A percentile compares a stretch with the other conserved stretches of the same genome.
Evolutionary conservation across 208 protist species (phyloP).

Genomic region (Leishmania lainsoni): DNA sequence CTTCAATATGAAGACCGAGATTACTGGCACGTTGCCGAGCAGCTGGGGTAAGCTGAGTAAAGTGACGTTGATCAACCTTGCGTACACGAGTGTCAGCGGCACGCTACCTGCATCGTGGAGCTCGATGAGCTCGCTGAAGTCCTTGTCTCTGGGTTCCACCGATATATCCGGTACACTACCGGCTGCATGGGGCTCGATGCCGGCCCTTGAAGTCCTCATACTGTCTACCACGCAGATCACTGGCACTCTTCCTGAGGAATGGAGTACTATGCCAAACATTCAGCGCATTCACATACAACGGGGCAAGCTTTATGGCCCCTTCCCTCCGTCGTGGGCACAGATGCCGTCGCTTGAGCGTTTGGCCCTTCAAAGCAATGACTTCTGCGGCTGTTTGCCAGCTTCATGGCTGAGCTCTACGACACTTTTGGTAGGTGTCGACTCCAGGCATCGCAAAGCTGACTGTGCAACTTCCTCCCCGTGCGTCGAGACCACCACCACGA

Average conservation of each 20-base stretch:
- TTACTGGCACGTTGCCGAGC: constrained; percentile 6
- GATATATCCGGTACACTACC: constrained; percentile 7
- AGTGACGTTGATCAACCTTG: background rate
- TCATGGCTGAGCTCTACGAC: background rate
- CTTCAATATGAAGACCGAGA: background rate
- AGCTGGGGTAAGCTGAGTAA: background rate
- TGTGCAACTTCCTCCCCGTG: background rate
- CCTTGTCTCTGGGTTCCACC: background rate
- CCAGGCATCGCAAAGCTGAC: background rate
- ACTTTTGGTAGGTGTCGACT: background rate
- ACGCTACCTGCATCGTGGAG: background rate
- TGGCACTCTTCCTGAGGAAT: constrained; percentile 1
- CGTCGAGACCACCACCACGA: background rate
- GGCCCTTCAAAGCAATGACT: background rate
- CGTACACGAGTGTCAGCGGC: background rate
- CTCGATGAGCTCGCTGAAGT: background rate
- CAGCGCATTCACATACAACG: background rate
- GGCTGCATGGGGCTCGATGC: background rate
- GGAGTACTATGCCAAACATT: background rate
- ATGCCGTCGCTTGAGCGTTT: background rate
- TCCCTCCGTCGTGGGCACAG: background rate
- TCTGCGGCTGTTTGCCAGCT: background rate
- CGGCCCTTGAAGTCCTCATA: background rate
- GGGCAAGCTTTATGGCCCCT: background rate
- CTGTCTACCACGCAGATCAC: background rate